A percentile compares a stretch with the other conserved stretches of the same genome.
These are phyloP conservation scores for Rhododendron vialii DNA, from an alignment of 148 eudicot genomes.

Conservation along the genomic window DNA sequence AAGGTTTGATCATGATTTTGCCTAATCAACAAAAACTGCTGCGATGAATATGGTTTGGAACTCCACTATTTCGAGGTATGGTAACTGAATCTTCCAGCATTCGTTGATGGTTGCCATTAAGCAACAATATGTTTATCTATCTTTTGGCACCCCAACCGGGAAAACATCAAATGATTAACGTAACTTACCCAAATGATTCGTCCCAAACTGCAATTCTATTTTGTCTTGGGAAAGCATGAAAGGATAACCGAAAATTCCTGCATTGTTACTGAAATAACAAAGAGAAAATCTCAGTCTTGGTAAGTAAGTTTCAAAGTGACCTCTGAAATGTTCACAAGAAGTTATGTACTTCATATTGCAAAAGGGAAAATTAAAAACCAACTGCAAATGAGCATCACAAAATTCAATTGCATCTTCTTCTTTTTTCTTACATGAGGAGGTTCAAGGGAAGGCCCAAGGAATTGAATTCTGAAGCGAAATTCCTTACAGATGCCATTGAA, in stretches of 20 bases:
- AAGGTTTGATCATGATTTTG: background rate
- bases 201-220: conserved; percentile 80
- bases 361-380: background rate
- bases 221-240: conserved; percentile 70
- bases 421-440: conserved; percentile 73
- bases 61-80: background rate
- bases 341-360: background rate
- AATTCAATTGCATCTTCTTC: background rate
- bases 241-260: conserved; percentile 85
- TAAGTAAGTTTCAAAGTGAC: conserved; percentile 2
- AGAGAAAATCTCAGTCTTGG: background rate
- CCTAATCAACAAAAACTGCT: background rate
- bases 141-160: background rate
- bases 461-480: conserved; percentile 66
- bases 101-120: background rate
- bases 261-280: conserved; percentile 65
- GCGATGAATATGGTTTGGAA: background rate
- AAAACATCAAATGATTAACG: conserved; percentile 1
- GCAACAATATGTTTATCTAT: background rate
- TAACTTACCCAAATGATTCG: conserved; percentile 71
- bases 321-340: background rate
- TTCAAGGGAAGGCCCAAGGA: conserved; percentile 14
- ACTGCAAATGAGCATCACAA: background rate
- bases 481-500: conserved; percentile 67
- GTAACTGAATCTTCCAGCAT: background rate